Base-by-base conservation (phyloP, 192 early-diverging fungal species). In the Gonapodya sp. region DNA sequence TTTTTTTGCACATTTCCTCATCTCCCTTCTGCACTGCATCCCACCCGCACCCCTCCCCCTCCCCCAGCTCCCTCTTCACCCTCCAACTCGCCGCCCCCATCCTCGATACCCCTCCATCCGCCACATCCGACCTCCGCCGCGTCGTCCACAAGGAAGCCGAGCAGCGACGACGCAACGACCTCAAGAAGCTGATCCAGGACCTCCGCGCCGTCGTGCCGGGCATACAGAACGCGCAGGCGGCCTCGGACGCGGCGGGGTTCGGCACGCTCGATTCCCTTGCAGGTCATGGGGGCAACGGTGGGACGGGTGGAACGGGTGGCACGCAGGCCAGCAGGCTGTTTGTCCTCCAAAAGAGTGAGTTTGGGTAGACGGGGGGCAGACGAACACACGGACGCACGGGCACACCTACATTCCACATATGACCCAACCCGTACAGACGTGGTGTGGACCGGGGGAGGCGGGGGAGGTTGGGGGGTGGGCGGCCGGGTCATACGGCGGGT, bases 131-230 rank as follows among this genome's bases (percentile, higher is more conserved):
- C 8, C 46, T 16, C 8, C 46, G 46, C 46, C 8, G 46, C 8
- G 46, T 64, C 46, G 46, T 64, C 46, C 46, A 64, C 46, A 64
- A 64, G 24, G 46, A 64, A 64, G 46, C 46, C 46, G 46, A 64
- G 46, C 46, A 64, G 46, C 46, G 46, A 24, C 46, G 46, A 64
- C 46, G 46, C 46, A 64, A 64, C 24, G 46, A 64, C 46, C 24
- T 64, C 8, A 64, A 64, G 24, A 64, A 64, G 46, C 46, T 64
- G 24, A 64, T 64, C 24, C 46, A 64, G 46, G 46, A 64, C 46
- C 46, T 64, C 8, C 46, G 46, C 46, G 46, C 24, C 8, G 8
- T 64, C 46, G 46, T 64, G 46, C 46, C 46, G 24, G 46, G 24
- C 46, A 24, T 64, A n/a, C n/a, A n/a, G n/a, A n/a, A n/a, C n/a